These are phyloP conservation scores for Eucalyptus dawsonii DNA, from an alignment of 345 rosid genomes.

Conservation along the genomic window DNA sequence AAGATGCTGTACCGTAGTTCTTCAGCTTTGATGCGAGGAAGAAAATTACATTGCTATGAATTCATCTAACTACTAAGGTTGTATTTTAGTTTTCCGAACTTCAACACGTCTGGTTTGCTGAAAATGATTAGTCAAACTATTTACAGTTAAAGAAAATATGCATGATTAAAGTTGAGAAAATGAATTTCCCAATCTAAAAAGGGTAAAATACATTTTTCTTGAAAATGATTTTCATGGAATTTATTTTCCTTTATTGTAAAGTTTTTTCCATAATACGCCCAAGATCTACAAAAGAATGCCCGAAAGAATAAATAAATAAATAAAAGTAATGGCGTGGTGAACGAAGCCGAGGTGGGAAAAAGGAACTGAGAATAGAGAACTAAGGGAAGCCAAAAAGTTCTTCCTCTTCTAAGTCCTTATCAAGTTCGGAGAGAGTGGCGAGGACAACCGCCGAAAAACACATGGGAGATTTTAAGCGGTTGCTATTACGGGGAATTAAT, in stretches of 20 bases:
- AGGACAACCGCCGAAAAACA: neutral
- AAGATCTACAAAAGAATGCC: neutral
- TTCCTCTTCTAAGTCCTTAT: neutral
- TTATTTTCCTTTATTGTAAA: no score
- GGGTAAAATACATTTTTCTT: no score
- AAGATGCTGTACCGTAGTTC: neutral
- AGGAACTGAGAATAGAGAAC: neutral
- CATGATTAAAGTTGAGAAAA: neutral
- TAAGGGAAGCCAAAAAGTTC: neutral
- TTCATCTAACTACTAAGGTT: neutral
- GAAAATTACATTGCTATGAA: neutral
- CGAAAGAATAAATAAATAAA: neutral
- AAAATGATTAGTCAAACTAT: neutral
- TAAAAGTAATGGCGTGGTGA: neutral
- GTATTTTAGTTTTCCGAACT: neutral
- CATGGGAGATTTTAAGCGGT: neutral
- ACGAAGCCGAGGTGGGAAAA: neutral
- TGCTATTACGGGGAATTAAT: neutral
- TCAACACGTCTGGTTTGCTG: neutral
- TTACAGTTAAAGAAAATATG: no score
- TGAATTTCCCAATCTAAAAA: neutral
- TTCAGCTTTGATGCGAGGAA: neutral
- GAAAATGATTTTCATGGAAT: no score
- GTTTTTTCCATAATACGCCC: neutral
- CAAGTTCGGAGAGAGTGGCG: neutral